These are phyloP conservation scores for Aureobasidium uvarum DNA, from an alignment of 2,329 filamentous ascomycete genomes.

Conservation along the genomic window DNA sequence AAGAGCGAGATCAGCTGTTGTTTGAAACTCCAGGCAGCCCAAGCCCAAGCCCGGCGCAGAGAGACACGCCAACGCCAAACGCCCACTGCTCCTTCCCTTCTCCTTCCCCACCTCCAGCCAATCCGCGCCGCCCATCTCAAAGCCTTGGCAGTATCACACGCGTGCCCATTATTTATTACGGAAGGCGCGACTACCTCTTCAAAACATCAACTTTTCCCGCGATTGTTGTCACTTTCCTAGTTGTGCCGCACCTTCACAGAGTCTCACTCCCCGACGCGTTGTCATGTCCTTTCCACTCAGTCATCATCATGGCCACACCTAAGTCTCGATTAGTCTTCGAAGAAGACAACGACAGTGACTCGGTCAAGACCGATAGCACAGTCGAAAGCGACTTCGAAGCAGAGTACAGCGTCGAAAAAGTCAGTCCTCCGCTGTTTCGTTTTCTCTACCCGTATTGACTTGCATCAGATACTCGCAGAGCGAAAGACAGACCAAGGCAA, in stretches of 20 bases:
- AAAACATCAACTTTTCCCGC: not conserved
- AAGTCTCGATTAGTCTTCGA: slow-evolving; percentile 2
- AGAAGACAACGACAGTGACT: slow-evolving; percentile 21
- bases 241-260: not conserved
- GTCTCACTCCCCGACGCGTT: not conserved
- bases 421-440: not conserved
- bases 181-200: not conserved
- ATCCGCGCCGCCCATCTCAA: not conserved
- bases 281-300: not conserved
- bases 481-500: slow-evolving; percentile 1
- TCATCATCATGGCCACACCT: not conserved
- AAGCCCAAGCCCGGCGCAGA: slow-evolving; percentile 17
- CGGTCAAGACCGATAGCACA: slow-evolving; percentile 30
- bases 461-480: slow-evolving; percentile 33
- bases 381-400: slow-evolving; percentile 29
- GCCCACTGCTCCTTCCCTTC: slow-evolving; percentile 12
- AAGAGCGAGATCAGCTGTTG: slow-evolving; percentile 16
- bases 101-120: not conserved
- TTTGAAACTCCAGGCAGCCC: slow-evolving; percentile 23
- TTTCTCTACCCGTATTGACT: not conserved
- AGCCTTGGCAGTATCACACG: slow-evolving; percentile 3
- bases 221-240: not conserved
- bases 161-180: not conserved
- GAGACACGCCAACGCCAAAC: slow-evolving; percentile 9
- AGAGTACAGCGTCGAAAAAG: slow-evolving; percentile 36